Evolutionary conservation across 78 protist species (phyloP), one percentile per base, ranked within the genome.

Genomic region (Dictyostelium citrinum): DNA sequence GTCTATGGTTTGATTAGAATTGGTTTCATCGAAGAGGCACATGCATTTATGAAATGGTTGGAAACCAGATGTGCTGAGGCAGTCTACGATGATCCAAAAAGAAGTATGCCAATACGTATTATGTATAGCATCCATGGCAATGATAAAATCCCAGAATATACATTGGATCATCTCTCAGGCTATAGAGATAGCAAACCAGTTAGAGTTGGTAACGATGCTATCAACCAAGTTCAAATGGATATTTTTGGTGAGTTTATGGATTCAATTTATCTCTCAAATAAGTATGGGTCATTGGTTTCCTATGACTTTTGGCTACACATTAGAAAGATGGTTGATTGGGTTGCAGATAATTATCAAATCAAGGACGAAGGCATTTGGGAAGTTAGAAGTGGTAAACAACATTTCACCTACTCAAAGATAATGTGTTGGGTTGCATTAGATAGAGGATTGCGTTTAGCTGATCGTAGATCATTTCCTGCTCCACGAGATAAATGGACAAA

Each of bases 401-500:
- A 91, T 61, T 91, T 91, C 60, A 71, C 61, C 9, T 91, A 91
- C 79, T 91, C 95, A 2, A 91, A 82, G 37, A 80, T 91, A 14
- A 91, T 91, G 95, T 82, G 95, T 58, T 91, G 95, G 95, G 91
- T 91, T 2, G 90, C 91, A 3, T n/a, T 91, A 5, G 95, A 91
- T 60, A 80, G 95, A 67, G 95, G 95, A 8, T 29, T 91, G 6
- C 72, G 95, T 55, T 67, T 91, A 22, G 82, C 95, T 0, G 91
- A 81, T 37, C 77, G 91, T 67, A 82, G 95, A 39, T 91, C 95
- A 0, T 84, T 91, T 46, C 95, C 95, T 10, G 95, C 95, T 0
- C 88, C 90, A 8, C 39, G 90, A 17, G 95, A 79, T 5, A 82
- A 76, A 51, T 91, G 95, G 95, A 83, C 76, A 10, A 33, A 35